Evolutionary conservation across 2,329 filamentous ascomycete genomes (phyloP).

Genomic region (Colletotrichum horii): DNA sequence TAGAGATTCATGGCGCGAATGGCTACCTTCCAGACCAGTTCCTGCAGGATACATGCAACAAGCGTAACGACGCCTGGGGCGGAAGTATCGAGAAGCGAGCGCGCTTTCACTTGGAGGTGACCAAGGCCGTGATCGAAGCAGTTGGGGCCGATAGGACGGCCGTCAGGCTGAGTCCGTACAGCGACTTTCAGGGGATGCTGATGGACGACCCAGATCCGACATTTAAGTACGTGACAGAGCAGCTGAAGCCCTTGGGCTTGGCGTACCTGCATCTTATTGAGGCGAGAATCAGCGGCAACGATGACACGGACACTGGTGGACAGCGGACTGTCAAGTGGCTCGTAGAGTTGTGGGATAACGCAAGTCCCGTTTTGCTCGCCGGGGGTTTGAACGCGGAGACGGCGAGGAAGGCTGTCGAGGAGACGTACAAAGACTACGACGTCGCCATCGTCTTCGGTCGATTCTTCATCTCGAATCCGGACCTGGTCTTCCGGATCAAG

Average conservation of each 20-base stretch:
- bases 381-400: constrained; percentile 33
- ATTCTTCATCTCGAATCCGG: constrained; percentile 40
- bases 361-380: constrained; percentile 34
- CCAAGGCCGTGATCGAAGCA: constrained; percentile 43
- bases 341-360: constrained; percentile 35
- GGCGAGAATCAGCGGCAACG: constrained; percentile 49
- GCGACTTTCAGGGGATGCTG: constrained; percentile 62
- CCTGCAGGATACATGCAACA: constrained; percentile 55
- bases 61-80: constrained; percentile 59
- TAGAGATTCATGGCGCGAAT: constrained; percentile 64
- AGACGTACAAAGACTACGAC: constrained; percentile 29
- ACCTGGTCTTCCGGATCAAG: constrained; percentile 33
- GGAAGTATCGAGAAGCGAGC: constrained; percentile 59
- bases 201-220: constrained; percentile 64
- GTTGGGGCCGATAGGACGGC: constrained; percentile 56
- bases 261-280: constrained; percentile 67
- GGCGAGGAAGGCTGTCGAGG: constrained; percentile 27
- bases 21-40: constrained; percentile 72
- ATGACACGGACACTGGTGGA: constrained; percentile 37
- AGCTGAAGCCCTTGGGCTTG: constrained; percentile 56
- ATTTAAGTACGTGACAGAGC: constrained; percentile 59
- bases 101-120: constrained; percentile 54
- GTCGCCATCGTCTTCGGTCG: constrained; percentile 34
- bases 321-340: constrained; percentile 25
- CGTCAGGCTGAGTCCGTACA: constrained; percentile 64